Conservation (phyloP, 2,329 filamentous ascomycete species). For the Nothophoma quercina region DNA sequence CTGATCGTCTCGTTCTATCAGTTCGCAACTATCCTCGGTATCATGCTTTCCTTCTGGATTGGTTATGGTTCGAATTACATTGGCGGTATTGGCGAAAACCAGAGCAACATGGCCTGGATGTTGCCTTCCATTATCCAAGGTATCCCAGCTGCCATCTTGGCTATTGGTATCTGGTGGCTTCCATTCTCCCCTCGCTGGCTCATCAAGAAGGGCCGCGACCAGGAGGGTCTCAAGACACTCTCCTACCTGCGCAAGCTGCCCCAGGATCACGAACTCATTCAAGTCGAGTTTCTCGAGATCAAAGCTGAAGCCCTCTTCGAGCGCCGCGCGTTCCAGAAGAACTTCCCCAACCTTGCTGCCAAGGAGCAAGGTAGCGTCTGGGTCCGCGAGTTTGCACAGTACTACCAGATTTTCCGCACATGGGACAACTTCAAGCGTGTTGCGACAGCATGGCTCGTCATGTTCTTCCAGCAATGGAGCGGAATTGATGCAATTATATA, state of each 20-base stretch:
- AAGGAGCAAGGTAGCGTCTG: constrained; percentile 54
- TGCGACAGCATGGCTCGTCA: constrained; percentile 54
- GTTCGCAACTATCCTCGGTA: constrained; percentile 40
- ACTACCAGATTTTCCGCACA: constrained; percentile 57
- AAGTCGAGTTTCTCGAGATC: constrained; percentile 58
- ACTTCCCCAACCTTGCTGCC: constrained; percentile 56
- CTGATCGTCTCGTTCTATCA: constrained; percentile 41
- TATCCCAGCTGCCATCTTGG: constrained; percentile 34
- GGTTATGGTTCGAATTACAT: constrained; percentile 48
- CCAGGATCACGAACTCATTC: constrained; percentile 46
- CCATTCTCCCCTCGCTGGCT: constrained; percentile 39
- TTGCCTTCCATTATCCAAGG: constrained; percentile 38
- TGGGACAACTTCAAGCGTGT: constrained; percentile 61
- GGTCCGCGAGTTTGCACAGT: constrained; percentile 59
- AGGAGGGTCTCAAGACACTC: constrained; percentile 29
- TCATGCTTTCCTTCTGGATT: constrained; percentile 45
- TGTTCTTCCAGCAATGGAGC: constrained; percentile 60
- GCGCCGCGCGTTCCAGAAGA: constrained; percentile 52
- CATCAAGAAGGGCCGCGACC: constrained; percentile 36
- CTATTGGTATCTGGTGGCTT: constrained; percentile 36
- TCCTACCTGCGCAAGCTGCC: constrained; percentile 43
- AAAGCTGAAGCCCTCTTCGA: constrained; percentile 57
- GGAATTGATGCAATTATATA: constrained; percentile 58
- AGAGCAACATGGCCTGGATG: constrained; percentile 38
- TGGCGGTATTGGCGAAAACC: constrained; percentile 50